Conservation (phyloP, 1,284 basidiomycete species). For the Melanopsichium pennsylvanicum region DNA sequence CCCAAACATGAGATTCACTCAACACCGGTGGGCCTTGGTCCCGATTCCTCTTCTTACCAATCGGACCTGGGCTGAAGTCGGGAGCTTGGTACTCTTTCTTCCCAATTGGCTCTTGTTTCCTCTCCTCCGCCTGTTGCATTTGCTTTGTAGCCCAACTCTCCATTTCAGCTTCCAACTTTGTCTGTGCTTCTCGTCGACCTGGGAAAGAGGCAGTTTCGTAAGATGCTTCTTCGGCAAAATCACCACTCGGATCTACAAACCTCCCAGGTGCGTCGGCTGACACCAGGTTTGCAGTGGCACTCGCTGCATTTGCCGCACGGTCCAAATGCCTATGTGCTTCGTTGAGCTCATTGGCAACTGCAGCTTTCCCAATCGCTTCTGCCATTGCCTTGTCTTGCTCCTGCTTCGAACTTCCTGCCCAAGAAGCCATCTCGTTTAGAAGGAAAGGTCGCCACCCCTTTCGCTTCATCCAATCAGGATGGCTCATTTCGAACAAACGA, state of each 20-base stretch:
- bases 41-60: slow-evolving; percentile 23
- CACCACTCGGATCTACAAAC: slow-evolving; percentile 27
- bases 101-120: neutral
- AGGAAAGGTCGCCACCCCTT: slow-evolving; percentile 54
- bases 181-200: slow-evolving; percentile 14
- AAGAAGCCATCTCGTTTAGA: slow-evolving; percentile 35
- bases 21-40: slow-evolving; percentile 47
- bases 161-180: slow-evolving; percentile 20
- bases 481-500: slow-evolving; percentile 73
- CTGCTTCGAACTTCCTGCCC: slow-evolving; percentile 43
- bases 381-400: slow-evolving; percentile 7
- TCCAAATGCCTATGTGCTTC: slow-evolving; percentile 15
- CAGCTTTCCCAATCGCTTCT: slow-evolving; percentile 9
- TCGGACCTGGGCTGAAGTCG: slow-evolving; percentile 26
- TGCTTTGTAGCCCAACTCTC: slow-evolving; percentile 1
- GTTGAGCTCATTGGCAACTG: slow-evolving; percentile 21
- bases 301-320: slow-evolving; percentile 12
- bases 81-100: slow-evolving; percentile 10
- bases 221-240: slow-evolving; percentile 44
- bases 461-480: slow-evolving; percentile 43
- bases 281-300: neutral
- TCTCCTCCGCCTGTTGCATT: neutral
- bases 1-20: slow-evolving; percentile 53
- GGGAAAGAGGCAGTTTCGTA: slow-evolving; percentile 43
- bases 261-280: slow-evolving; percentile 6